These are phyloP conservation scores for Croton setiger DNA, from an alignment of 441 rosid genomes.

Conservation along the genomic window DNA sequence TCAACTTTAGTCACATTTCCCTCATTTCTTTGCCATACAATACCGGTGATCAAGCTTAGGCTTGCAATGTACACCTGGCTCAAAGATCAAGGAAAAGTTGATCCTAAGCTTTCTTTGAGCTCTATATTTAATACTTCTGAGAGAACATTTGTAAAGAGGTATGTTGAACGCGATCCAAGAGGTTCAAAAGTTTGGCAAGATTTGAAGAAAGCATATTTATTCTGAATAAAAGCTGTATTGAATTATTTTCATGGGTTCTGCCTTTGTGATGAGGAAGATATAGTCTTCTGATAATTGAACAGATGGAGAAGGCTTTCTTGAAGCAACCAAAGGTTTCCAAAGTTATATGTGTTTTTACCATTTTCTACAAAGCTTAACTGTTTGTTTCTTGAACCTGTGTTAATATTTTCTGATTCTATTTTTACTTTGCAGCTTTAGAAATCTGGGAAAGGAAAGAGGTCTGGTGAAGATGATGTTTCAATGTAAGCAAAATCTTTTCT, in stretches of 20 bases:
- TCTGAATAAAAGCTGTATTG: neutral
- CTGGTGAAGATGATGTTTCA: too few relatives aligned
- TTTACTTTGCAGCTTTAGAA: too few relatives aligned
- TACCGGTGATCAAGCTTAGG: slow-evolving; percentile 49
- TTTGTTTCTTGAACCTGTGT: too few relatives aligned
- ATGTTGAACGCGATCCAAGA: slow-evolving; percentile 51
- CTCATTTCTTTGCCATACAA: slow-evolving; percentile 46
- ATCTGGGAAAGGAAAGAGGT: too few relatives aligned
- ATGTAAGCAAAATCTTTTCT: too few relatives aligned
- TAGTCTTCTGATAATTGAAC: too few relatives aligned
- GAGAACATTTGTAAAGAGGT: slow-evolving; percentile 32
- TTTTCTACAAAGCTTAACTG: too few relatives aligned
- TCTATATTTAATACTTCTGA: slow-evolving; percentile 47
- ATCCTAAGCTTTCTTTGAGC: slow-evolving; percentile 39
- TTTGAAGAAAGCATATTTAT: slow-evolving; percentile 3
- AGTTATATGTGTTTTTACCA: too few relatives aligned
- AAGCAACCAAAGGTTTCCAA: too few relatives aligned
- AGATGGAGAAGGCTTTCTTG: too few relatives aligned
- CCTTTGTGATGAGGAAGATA: neutral
- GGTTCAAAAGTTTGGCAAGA: slow-evolving; percentile 15
- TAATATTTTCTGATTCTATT: too few relatives aligned
- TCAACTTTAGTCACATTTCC: slow-evolving; percentile 52
- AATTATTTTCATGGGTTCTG: too few relatives aligned
- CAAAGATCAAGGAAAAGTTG: slow-evolving; percentile 38
- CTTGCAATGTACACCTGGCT: slow-evolving; percentile 67